phyloP scores from a whole-genome alignment of 495 filamentous ascomycete genomes.

The Aspergillus ellipticus region DNA sequence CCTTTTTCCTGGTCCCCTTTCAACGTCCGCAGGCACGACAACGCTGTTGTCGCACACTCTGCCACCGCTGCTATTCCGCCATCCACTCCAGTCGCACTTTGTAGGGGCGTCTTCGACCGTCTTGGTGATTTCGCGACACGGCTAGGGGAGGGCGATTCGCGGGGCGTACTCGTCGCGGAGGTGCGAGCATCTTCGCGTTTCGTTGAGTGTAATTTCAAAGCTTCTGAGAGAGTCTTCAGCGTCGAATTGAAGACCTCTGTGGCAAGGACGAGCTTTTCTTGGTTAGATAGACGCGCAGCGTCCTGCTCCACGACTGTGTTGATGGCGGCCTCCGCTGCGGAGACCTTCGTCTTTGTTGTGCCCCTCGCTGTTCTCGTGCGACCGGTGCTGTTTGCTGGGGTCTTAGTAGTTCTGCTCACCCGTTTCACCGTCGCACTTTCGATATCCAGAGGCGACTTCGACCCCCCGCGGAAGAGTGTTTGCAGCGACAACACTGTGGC shows the following conservation, averaged over 20 bases:
- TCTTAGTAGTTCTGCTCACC: constrained; percentile 20
- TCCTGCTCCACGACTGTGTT: constrained; percentile 33
- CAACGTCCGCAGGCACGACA: constrained; percentile 62
- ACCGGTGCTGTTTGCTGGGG: constrained; percentile 16
- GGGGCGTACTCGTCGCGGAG: constrained; percentile 29
- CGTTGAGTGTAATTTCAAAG: constrained; percentile 48
- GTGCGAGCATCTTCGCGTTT: constrained; percentile 16
- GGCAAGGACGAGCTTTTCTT: constrained; percentile 67
- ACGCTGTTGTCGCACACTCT: constrained; percentile 72
- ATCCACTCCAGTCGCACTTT: constrained; percentile 22
- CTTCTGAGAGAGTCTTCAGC: constrained; percentile 69
- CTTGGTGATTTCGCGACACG: constrained; percentile 43
- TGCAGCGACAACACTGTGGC: constrained; percentile 45
- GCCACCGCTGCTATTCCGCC: constrained; percentile 44
- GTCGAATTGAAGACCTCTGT: constrained; percentile 78
- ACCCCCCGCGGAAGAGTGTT: constrained; percentile 37
- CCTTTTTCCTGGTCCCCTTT: constrained; percentile 45
- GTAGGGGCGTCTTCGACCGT: constrained; percentile 16
- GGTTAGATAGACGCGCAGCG: constrained; percentile 43
- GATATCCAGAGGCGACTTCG: constrained; percentile 21
- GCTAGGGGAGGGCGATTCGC: constrained; percentile 54
- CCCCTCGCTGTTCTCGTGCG: constrained; percentile 36
- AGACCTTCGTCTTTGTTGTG: constrained; percentile 31
- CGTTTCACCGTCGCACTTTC: constrained; percentile 17
- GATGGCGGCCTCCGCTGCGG: constrained; percentile 21